phyloP scores from a whole-genome alignment of 345 rosid genomes.

The Theobroma cacao region DNA sequence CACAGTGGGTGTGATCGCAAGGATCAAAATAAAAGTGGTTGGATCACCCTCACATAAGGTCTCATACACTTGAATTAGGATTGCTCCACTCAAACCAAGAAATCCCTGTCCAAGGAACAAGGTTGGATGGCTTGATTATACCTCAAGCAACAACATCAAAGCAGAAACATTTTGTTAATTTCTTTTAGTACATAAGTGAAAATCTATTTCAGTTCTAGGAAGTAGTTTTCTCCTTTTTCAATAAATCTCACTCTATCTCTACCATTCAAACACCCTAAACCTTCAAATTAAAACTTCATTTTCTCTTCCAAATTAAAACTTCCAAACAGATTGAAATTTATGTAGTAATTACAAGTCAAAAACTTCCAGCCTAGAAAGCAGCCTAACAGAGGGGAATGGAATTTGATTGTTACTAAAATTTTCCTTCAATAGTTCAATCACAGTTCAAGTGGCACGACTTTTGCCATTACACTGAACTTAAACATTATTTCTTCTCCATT shows the following conservation, averaged over 20 bases:
- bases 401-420: no score
- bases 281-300: neutral
- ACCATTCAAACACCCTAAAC: neutral
- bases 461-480: no score
- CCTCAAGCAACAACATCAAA: neutral
- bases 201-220: neutral
- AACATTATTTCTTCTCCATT: neutral
- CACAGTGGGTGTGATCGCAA: constrained; percentile 58
- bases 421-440: neutral
- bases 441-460: neutral
- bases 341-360: neutral
- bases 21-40: constrained; percentile 56
- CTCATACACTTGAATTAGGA: constrained; percentile 63
- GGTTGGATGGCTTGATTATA: neutral
- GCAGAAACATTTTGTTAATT: neutral
- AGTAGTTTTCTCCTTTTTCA: neutral
- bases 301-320: neutral
- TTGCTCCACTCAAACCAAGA: constrained; percentile 90
- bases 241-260: neutral
- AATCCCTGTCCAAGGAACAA: constrained; percentile 55
- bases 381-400: neutral
- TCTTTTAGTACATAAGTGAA: neutral
- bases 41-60: constrained; percentile 61
- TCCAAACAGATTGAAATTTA: neutral
- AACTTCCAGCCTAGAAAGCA: neutral